phyloP scores from a whole-genome alignment of 768 basidiomycete species.

The Daedalea quercina region DNA sequence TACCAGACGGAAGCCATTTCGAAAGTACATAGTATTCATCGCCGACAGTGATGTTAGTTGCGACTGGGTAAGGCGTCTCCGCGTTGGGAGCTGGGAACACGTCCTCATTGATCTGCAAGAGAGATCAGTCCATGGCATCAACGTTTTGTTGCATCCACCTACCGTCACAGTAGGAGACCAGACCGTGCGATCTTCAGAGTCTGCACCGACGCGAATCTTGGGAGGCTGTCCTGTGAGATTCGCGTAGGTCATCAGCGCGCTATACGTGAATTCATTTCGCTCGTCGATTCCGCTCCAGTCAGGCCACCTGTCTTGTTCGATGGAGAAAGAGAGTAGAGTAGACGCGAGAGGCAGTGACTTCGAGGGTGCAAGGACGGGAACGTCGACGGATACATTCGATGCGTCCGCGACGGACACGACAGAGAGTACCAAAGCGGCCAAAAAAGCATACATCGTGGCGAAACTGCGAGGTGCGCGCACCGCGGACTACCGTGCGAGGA shows the following conservation, averaged over 20 bases:
- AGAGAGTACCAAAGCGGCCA: no score
- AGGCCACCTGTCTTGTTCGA: constrained; percentile 65
- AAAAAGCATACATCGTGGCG: no score
- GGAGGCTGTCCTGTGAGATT: constrained; percentile 47
- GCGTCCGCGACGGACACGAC: background rate
- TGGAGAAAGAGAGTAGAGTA: constrained; percentile 54
- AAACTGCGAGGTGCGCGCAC: no score
- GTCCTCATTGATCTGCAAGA: constrained; percentile 30
- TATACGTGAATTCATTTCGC: constrained; percentile 54
- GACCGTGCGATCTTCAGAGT: constrained; percentile 51
- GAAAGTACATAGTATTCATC: constrained; percentile 47
- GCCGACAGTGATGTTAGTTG: constrained; percentile 52
- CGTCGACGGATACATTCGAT: constrained; percentile 24
- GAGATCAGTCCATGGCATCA: background rate
- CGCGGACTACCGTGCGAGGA: no score
- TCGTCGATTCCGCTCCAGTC: constrained; percentile 54
- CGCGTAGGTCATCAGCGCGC: constrained; percentile 50
- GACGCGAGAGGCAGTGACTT: constrained; percentile 32
- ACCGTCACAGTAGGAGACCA: constrained; percentile 37
- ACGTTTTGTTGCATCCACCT: background rate
- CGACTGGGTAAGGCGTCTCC: constrained; percentile 60
- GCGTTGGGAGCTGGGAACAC: constrained; percentile 42
- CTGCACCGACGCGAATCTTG: constrained; percentile 49
- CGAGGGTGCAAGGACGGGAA: constrained; percentile 33
- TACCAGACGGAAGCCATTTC: constrained; percentile 46